These are phyloP conservation scores for Ganoderma lucidum DNA, from an alignment of 1,284 basidiomycete genomes.

Conservation along the genomic window DNA sequence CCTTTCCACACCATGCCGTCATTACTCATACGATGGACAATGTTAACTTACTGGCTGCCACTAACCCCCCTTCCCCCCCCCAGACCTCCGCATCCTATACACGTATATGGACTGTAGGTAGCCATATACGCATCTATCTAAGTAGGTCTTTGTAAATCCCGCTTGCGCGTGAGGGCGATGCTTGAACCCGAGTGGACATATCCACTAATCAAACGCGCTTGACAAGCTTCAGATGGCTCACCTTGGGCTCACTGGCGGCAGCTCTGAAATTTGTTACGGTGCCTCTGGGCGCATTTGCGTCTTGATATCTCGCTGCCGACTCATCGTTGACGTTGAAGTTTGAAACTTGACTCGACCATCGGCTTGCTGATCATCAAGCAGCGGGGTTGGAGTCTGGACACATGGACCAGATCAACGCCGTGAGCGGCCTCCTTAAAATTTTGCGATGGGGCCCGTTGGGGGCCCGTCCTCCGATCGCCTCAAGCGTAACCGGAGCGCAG, in stretches of 20 bases:
- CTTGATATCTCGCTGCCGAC: neutral
- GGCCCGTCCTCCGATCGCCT: neutral
- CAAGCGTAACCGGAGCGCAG: neutral
- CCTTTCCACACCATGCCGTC: conserved; percentile 1
- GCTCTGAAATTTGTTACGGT: neutral
- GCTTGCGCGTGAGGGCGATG: neutral
- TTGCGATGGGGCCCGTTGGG: neutral
- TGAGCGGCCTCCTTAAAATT: neutral
- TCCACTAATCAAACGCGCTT: too few species aligned
- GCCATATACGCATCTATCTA: neutral
- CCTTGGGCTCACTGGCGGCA: too few species aligned
- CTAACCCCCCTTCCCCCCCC: neutral
- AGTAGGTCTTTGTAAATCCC: neutral
- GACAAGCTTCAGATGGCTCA: too few species aligned
- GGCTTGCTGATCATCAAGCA: neutral
- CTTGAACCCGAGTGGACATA: too few species aligned
- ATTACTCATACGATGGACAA: conserved; percentile 1
- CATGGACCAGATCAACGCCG: neutral
- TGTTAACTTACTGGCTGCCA: neutral
- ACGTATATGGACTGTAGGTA: neutral
- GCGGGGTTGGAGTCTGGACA: neutral
- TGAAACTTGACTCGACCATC: neutral
- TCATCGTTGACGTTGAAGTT: too few species aligned
- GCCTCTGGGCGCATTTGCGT: neutral
- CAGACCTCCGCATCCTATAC: neutral